Evolutionary conservation across 169 alveolate species (phyloP).

Genomic region (Plasmodium sp.): DNA sequence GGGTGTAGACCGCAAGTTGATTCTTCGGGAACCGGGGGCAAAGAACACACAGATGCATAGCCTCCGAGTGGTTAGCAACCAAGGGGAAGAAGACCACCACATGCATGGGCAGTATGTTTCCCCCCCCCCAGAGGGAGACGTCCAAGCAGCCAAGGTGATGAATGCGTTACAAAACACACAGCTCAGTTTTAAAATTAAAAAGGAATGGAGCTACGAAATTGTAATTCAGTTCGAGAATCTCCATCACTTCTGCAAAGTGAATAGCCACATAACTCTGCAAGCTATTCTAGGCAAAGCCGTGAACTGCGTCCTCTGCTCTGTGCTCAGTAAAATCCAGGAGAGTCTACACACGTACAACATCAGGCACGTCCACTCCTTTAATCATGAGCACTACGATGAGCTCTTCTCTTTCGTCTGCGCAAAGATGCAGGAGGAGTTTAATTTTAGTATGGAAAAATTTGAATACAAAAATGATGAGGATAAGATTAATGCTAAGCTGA

Average conservation of each 20-base stretch:
- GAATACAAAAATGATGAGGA: constrained; percentile 65
- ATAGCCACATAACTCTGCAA: constrained; percentile 26
- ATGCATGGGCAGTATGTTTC: neutral
- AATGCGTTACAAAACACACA: constrained; percentile 13
- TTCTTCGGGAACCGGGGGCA: neutral
- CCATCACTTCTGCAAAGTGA: constrained; percentile 80
- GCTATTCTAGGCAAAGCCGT: constrained; percentile 61
- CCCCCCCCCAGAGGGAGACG: neutral
- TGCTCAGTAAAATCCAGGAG: constrained; percentile 1
- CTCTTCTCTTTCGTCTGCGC: constrained; percentile 16
- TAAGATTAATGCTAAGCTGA: constrained; percentile 43
- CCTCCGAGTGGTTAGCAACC: neutral
- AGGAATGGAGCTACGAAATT: constrained; percentile 88
- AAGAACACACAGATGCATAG: neutral
- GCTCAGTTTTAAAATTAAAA: constrained; percentile 36
- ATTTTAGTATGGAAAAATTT: neutral
- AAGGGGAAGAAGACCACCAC: neutral
- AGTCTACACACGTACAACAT: constrained; percentile 59
- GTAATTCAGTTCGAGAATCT: constrained; percentile 89
- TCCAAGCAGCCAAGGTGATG: constrained; percentile 3
- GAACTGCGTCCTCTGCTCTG: constrained; percentile 65
- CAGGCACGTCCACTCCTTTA: constrained; percentile 73
- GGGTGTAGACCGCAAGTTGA: constrained; percentile 77
- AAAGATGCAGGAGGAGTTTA: constrained; percentile 37
- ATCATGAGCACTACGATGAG: constrained; percentile 67